phyloP scores from a whole-genome alignment of 2,329 filamentous ascomycete genomes.

The Dactylonectria estremocensis region DNA sequence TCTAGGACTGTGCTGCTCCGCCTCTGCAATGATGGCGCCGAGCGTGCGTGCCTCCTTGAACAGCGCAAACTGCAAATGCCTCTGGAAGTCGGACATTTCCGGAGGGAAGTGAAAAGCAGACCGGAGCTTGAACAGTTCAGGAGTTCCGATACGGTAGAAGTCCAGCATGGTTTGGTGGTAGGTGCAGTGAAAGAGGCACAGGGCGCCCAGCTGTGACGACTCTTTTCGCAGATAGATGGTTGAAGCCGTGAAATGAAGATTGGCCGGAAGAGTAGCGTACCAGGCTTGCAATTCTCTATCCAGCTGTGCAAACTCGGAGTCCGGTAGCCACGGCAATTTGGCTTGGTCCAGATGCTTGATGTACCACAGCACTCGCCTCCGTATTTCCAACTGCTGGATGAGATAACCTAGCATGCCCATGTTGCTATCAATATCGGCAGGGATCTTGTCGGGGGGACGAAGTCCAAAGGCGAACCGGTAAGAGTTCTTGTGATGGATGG shows the following conservation, averaged over 20 bases:
- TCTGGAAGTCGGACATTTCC: slow-evolving; percentile 20
- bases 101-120: slow-evolving; percentile 33
- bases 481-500: slow-evolving; percentile 32
- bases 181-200: slow-evolving; percentile 36
- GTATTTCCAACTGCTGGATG: slow-evolving; percentile 32
- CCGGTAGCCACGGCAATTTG: slow-evolving; percentile 31
- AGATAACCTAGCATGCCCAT: slow-evolving; percentile 35
- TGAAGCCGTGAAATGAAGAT: slow-evolving; percentile 25
- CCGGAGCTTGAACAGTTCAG: slow-evolving; percentile 32
- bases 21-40: slow-evolving; percentile 33
- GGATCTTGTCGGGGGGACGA: slow-evolving; percentile 23
- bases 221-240: slow-evolving; percentile 35
- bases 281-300: slow-evolving; percentile 20
- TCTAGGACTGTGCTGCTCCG: slow-evolving; percentile 31
- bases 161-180: slow-evolving; percentile 38
- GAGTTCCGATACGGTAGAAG: slow-evolving; percentile 35
- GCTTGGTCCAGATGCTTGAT: slow-evolving; percentile 34
- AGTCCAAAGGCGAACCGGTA: slow-evolving; percentile 18
- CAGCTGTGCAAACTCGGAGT: slow-evolving; percentile 32
- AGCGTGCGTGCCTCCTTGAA: slow-evolving; percentile 18
- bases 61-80: neutral
- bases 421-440: slow-evolving; percentile 24
- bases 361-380: slow-evolving; percentile 33
- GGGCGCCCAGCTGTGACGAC: slow-evolving; percentile 30
- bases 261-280: slow-evolving; percentile 28